A percentile compares a stretch with the other conserved stretches of the same genome.
Evolutionary conservation across 345 rosid genomes (phyloP).

Genomic region (Eucalyptus sp.): DNA sequence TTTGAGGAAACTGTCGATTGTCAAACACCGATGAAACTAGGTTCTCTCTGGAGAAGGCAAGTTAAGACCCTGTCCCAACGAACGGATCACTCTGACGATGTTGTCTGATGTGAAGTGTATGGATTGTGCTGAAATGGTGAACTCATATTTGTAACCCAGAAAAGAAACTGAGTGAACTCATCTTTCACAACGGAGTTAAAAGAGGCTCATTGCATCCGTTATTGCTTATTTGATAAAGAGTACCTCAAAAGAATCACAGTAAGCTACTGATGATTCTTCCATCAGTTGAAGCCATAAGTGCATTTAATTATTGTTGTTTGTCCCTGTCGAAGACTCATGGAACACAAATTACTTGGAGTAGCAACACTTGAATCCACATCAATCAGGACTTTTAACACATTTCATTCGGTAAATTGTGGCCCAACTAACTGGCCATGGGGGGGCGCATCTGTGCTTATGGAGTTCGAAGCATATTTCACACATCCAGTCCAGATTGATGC

Average conservation of each 20-base stretch:
- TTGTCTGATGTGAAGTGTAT: neutral
- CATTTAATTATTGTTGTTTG: neutral
- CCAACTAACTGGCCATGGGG: neutral
- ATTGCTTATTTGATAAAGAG: neutral
- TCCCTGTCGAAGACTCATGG: neutral
- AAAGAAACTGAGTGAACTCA: neutral
- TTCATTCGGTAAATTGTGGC: neutral
- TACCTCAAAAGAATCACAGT: neutral
- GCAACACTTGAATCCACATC: neutral
- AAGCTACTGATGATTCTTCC: neutral
- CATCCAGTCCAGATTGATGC: neutral
- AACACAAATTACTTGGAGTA: neutral
- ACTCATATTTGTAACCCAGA: neutral
- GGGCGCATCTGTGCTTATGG: neutral
- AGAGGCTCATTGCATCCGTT: neutral
- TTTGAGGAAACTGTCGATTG: neutral
- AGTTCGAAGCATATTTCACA: neutral
- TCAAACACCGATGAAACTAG: neutral
- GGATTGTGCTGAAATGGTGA: neutral
- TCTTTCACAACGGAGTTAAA: neutral
- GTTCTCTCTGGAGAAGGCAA: neutral
- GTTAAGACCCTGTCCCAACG: neutral
- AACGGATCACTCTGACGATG: neutral
- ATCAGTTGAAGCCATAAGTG: neutral
- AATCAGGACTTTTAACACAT: neutral